phyloP scores from a whole-genome alignment of 2,329 filamentous ascomycete species.

The Biscogniauxia marginata region DNA sequence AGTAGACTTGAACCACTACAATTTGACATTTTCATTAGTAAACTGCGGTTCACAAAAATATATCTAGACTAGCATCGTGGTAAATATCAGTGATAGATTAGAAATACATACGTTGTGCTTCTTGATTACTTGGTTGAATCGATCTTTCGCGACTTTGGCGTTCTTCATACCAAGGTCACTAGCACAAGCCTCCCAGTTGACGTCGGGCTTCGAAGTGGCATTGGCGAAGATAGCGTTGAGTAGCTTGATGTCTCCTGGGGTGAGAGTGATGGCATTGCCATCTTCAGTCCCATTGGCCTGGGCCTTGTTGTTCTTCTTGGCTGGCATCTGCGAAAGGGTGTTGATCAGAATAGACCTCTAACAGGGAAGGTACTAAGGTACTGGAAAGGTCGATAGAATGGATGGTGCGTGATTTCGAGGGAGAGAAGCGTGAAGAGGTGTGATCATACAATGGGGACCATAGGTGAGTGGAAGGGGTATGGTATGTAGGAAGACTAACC shows the following conservation, averaged over 20 bases:
- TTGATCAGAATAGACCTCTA: neutral
- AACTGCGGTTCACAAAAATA: too few species aligned
- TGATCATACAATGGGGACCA: too few species aligned
- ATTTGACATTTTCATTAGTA: neutral
- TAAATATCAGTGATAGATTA: neutral
- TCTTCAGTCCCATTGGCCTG: neutral
- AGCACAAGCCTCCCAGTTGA: neutral
- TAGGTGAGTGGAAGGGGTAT: too few species aligned
- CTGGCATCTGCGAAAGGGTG: neutral
- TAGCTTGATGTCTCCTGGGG: neutral
- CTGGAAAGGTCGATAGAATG: neutral
- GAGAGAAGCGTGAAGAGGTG: too few species aligned
- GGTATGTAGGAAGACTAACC: too few species aligned
- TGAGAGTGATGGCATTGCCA: too few species aligned
- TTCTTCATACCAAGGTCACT: neutral
- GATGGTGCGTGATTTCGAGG: neutral
- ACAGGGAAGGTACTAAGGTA: neutral
- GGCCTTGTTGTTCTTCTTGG: neutral
- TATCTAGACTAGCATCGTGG: too few species aligned
- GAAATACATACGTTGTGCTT: neutral
- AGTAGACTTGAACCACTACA: neutral
- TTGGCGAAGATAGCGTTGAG: neutral
- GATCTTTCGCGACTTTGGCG: neutral
- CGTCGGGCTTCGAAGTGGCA: neutral
- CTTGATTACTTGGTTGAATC: neutral